A percentile compares a stretch with the other conserved stretches of the same genome.
Conservation (phyloP, 2,329 filamentous ascomycete species). For the Ceratocystis albifundus region DNA sequence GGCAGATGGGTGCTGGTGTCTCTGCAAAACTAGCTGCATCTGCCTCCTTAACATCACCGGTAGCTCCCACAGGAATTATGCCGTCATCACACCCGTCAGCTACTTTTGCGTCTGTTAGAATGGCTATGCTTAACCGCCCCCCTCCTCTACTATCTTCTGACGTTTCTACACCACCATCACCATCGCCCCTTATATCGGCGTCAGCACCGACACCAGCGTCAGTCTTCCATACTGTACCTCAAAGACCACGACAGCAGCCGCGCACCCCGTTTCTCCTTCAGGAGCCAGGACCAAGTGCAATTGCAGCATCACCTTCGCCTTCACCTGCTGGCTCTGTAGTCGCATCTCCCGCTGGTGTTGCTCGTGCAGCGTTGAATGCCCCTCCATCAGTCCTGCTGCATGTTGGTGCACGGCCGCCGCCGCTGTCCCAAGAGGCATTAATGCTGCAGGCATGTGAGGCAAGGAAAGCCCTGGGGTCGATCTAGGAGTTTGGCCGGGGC, state of each 20-base stretch:
- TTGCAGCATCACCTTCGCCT: not conserved
- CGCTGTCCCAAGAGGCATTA: constrained; percentile 15
- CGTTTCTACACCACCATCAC: not conserved
- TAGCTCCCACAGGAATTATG: not conserved
- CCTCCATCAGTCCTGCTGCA: not conserved
- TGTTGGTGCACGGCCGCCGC: constrained; percentile 7
- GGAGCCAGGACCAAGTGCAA: not conserved
- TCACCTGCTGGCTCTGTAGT: not conserved
- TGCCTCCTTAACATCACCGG: not conserved
- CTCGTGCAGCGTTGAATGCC: not conserved
- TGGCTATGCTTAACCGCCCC: constrained; percentile 7
- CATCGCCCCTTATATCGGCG: not conserved
- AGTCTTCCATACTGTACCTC: not conserved
- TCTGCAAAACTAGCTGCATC: not conserved
- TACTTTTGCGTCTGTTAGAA: not conserved
- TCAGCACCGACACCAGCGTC: not conserved
- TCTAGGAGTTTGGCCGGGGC: constrained; percentile 5
- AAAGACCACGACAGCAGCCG: constrained; percentile 14
- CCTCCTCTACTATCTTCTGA: constrained; percentile 8
- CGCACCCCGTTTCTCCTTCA: constrained; percentile 8
- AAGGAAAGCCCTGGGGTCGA: constrained; percentile 13
- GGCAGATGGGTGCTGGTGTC: not conserved
- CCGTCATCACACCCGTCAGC: not conserved
- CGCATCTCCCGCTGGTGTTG: not conserved
- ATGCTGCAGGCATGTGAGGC: constrained; percentile 10